Evolutionary conservation across 768 basidiomycete genomes (phyloP).

Genomic region (Calocybe indica): DNA sequence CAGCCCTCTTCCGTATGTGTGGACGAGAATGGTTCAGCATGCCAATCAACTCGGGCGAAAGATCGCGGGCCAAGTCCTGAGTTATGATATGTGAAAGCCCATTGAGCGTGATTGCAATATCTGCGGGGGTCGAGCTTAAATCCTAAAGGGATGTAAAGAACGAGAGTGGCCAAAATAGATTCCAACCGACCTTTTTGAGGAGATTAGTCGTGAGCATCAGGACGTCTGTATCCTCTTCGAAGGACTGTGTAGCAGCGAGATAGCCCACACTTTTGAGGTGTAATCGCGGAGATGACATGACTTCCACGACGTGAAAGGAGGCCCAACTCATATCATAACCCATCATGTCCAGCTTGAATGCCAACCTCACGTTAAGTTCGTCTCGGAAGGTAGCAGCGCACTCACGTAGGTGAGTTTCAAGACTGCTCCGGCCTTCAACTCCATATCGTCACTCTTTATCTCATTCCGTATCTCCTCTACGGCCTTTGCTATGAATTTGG

Average conservation of each 20-base stretch:
- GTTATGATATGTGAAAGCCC: conserved; percentile 84
- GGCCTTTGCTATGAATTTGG: conserved; percentile 86
- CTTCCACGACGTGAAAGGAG: conserved; percentile 94
- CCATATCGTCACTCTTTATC: conserved; percentile 92
- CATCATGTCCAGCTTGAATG: conserved; percentile 89
- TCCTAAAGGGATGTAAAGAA: conserved; percentile 50
- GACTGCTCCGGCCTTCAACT: conserved; percentile 90
- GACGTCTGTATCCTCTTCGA: conserved; percentile 91
- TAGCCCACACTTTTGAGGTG: conserved; percentile 96
- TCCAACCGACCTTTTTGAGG: conserved; percentile 73
- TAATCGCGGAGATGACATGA: conserved; percentile 90
- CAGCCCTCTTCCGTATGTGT: conserved; percentile 85
- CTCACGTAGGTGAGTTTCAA: conserved; percentile 95
- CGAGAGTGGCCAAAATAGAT: conserved; percentile 1
- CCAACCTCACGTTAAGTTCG: not conserved
- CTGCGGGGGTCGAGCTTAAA: conserved; percentile 67
- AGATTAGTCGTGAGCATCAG: conserved; percentile 96
- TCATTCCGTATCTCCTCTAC: conserved; percentile 93
- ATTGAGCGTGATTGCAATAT: conserved; percentile 71
- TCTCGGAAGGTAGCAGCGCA: conserved; percentile 13
- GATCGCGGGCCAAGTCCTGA: conserved; percentile 85
- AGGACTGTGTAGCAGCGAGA: conserved; percentile 88
- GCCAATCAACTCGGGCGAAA: conserved; percentile 75
- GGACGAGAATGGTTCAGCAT: conserved; percentile 89
- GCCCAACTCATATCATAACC: conserved; percentile 95